Evolutionary conservation across 345 rosid genomes (phyloP).

Genomic region (Pistacia vera): DNA sequence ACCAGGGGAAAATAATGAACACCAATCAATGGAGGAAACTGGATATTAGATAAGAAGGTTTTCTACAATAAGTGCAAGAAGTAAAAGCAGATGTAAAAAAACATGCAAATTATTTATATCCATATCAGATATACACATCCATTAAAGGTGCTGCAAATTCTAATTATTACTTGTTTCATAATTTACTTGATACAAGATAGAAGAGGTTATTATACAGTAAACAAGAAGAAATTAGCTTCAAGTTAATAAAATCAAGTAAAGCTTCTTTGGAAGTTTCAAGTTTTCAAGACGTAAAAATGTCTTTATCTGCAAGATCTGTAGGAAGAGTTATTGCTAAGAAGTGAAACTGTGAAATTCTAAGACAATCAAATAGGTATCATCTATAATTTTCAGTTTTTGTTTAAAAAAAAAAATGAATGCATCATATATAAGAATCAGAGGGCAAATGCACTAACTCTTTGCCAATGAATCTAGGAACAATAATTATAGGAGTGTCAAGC

Average conservation of each 20-base stretch:
- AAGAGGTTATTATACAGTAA: not conserved
- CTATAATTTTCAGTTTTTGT: not conserved
- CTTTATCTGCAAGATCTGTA: not conserved
- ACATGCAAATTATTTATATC: not conserved
- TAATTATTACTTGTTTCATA: not conserved
- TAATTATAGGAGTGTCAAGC: conserved; percentile 88
- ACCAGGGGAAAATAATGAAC: not conserved
- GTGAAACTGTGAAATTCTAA: conserved; percentile 1
- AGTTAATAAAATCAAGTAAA: not conserved
- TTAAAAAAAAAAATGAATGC: too few species aligned
- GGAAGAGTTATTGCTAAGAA: not conserved
- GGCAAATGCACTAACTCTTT: conserved; percentile 64
- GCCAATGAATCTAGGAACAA: conserved; percentile 85
- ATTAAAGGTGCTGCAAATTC: not conserved
- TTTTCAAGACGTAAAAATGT: not conserved
- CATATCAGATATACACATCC: not conserved
- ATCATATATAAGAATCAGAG: conserved; percentile 16
- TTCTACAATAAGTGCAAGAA: not conserved
- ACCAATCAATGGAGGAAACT: not conserved
- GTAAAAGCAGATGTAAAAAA: not conserved
- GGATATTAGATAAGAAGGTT: not conserved
- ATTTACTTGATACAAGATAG: not conserved
- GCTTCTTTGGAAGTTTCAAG: not conserved
- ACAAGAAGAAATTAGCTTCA: not conserved
- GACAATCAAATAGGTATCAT: conserved; percentile 2